phyloP scores from a whole-genome alignment of 495 filamentous ascomycete species.

The Aspergillus sclerotiicarbonarius region DNA sequence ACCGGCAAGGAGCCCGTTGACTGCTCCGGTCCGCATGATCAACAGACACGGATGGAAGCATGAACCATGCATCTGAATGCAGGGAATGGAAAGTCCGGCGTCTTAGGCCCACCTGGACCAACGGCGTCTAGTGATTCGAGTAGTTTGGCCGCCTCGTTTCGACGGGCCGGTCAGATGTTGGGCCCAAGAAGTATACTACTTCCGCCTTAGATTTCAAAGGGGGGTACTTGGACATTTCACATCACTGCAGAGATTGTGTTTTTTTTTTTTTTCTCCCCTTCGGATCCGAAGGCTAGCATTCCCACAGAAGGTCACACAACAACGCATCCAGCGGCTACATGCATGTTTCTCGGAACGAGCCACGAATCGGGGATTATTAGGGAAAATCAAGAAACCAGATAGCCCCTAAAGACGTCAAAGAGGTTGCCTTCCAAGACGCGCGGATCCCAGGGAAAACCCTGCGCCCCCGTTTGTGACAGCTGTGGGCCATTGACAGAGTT shows the following conservation, averaged over 20 bases:
- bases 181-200: background rate
- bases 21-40: slow-evolving; percentile 7
- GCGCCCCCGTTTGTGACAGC: background rate
- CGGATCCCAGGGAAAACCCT: background rate
- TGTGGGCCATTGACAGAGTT: background rate
- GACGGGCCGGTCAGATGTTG: background rate
- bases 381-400: slow-evolving; percentile 9
- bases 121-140: background rate
- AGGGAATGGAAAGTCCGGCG: background rate
- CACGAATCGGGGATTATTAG: slow-evolving; percentile 24
- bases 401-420: background rate
- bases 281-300: slow-evolving; percentile 2
- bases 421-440: background rate
- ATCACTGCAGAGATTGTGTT: background rate
- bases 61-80: slow-evolving; percentile 5
- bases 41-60: slow-evolving; percentile 10
- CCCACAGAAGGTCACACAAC: slow-evolving; percentile 19
- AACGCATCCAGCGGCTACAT: slow-evolving; percentile 27
- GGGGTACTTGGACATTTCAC: background rate
- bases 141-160: background rate
- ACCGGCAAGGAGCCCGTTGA: slow-evolving; percentile 17
- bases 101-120: background rate
- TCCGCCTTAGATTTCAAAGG: background rate
- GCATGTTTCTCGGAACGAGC: slow-evolving; percentile 21
- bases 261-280: background rate